Base-by-base conservation (phyloP, 23 red algal species). In the Gracilaria vermiculophylla region DNA sequence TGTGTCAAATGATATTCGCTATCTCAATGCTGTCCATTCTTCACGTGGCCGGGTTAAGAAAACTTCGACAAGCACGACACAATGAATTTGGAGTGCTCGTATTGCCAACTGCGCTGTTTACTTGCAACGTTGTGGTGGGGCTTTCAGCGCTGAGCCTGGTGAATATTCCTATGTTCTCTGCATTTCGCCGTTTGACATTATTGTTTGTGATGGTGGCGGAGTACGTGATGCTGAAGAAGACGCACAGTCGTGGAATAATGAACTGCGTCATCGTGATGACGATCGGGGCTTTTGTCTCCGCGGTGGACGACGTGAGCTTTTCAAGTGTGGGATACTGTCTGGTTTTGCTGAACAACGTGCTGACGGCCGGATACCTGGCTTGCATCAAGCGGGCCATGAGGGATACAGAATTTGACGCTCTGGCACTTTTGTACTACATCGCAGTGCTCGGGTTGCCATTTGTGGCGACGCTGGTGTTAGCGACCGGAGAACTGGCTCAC, bases 101-200 rank as follows among this genome's bases (percentile, higher is more conserved):
- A 3, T 33, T 77, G 14, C 83, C 90, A 12, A 88, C 89, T 7
- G 78, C 80, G 25, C 51, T 92, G 44, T 98, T 98, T 41, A 80
- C 92, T 19, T 67, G 69, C 45, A 98, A 98, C 91, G 93, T 96
- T 20, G 62, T 92, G 32, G 87, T 94, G 47, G 97, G 97, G n/a
- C 50, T 99, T 7, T 78, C 71, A 17, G 97, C 93, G 3, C 76
- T 99, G 28, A 79, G 69, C 62, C 48, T 91, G 19, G 97, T 94
- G 29, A 99, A 95, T 50, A 92, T 99, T 81, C 97, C 97, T 31
- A 99, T 99, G 97, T 99, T 99, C 71, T 95, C 92, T n/a, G 97
- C 92, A 8, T 93, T 99, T 61, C 91, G 97, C 24, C 87, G 97
- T 51, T 77, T 99, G 6, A 93, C 97, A 16, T 82, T 93, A n/a